Conservation (phyloP, 148 eudicot genomes). For the Rhododendron henanense region DNA sequence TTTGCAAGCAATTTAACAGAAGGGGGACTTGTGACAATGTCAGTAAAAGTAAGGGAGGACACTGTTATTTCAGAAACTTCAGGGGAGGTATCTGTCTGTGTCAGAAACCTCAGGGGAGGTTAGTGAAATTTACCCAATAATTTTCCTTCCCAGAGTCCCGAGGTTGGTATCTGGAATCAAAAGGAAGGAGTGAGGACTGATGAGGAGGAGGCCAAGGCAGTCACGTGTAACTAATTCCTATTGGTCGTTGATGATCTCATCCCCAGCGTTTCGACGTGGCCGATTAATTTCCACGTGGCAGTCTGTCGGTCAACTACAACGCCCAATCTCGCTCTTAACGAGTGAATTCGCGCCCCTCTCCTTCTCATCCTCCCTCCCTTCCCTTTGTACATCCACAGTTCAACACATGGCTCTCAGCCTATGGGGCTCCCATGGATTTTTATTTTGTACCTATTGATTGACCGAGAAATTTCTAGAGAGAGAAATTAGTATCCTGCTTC, state of each 20-base stretch:
- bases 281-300: background rate
- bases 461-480: background rate
- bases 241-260: background rate
- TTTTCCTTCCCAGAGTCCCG: too few relatives aligned
- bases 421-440: background rate
- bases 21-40: too few relatives aligned
- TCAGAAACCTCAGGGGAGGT: too few relatives aligned
- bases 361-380: background rate
- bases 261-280: slow-evolving; percentile 9
- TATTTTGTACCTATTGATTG: background rate
- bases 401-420: background rate
- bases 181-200: too few relatives aligned
- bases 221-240: background rate
- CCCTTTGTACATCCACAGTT: background rate
- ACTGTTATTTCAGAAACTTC: too few relatives aligned
- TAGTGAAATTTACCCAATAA: too few relatives aligned
- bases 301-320: slow-evolving; percentile 2
- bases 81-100: too few relatives aligned
- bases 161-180: too few relatives aligned
- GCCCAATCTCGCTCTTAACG: background rate
- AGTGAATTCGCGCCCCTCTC: background rate
- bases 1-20: too few relatives aligned
- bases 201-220: background rate
- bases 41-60: too few relatives aligned
- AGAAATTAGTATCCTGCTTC: background rate